Evolutionary conservation across 768 basidiomycete species (phyloP), one percentile per base, ranked within the genome.

Genomic region (Suillus hirtellus): DNA sequence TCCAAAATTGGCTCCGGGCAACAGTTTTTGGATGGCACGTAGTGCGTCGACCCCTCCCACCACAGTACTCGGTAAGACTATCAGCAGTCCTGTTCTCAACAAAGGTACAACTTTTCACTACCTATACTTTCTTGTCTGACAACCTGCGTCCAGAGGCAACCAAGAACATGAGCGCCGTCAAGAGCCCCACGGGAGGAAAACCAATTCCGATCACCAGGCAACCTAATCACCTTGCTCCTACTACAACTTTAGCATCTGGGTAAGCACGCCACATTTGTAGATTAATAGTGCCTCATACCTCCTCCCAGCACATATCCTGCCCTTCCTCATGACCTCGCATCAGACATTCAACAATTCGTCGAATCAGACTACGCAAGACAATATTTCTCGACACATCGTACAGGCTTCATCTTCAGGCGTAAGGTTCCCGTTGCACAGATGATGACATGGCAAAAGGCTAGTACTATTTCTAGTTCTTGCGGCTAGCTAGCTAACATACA

Each of bases 361-460:
- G 86, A 92, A 70, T 90, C 89, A 0, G 90, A 93, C 43, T 97
- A 90, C 73, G 93, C 95, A 42, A 82, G 81, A 53, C 89, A 88
- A 67, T 96, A 96, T 73, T 96, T 98, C 72, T 92, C 94, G 19
- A 94, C 88, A 1, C 93, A 95, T 69, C 85, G 89, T n/a, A 90
- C 87, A 9, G 95, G 95, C 0, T 89, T 96, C 71, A 89, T 95
- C 63, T 95, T 95, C 75, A 83, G 85, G 65, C 84, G 93, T 53
- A 86, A 82, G 64, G 85, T 96, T 2, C 94, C 95, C 1, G 85
- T 96, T 4, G 87, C 83, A 27, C 89, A 93, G 70, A 84, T 96
- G 77, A 95, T 97, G 92, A 82, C 86, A 55, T 96, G 94, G 93
- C 95, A 96, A 74, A 93, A 90, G 82, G 88, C 86, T 60, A 34